A percentile compares a stretch with the other conserved stretches of the same genome.
These are phyloP conservation scores for Stephanodiscus triporus DNA, from an alignment of 108 stramenopile genomes.

Conservation along the genomic window DNA sequence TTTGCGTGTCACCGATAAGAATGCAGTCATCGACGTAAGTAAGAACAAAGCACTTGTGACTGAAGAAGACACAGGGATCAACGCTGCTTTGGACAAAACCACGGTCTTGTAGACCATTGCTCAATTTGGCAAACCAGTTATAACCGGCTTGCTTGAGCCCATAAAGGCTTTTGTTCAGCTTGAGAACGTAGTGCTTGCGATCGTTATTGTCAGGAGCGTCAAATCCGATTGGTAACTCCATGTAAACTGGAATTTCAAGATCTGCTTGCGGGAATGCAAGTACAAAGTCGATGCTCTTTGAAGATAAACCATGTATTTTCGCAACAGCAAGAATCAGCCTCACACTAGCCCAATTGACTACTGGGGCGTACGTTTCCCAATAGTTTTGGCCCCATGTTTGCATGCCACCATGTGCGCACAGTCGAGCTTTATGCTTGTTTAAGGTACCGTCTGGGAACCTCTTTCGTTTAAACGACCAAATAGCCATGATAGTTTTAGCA, in stretches of 20 bases:
- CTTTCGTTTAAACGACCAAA: constrained; percentile 29
- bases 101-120: constrained; percentile 1
- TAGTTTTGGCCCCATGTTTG: too few relatives aligned
- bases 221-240: constrained; percentile 34
- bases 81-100: constrained; percentile 17
- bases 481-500: constrained; percentile 5
- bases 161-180: too few relatives aligned
- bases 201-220: background rate
- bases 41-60: too few relatives aligned
- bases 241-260: constrained; percentile 30
- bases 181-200: background rate
- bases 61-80: too few relatives aligned
- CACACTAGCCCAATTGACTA: constrained; percentile 34
- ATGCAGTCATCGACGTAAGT: constrained; percentile 39
- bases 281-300: constrained; percentile 34
- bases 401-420: too few relatives aligned
- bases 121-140: too few relatives aligned
- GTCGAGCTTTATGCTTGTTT: too few relatives aligned
- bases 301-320: constrained; percentile 18
- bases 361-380: too few relatives aligned
- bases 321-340: constrained; percentile 9
- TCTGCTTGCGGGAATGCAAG: too few relatives aligned
- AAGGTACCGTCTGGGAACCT: constrained; percentile 16
- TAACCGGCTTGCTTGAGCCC: too few relatives aligned
- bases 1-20: constrained; percentile 3